phyloP scores from a whole-genome alignment of 352 stramenopile species.

The Pythium oligandrum region DNA sequence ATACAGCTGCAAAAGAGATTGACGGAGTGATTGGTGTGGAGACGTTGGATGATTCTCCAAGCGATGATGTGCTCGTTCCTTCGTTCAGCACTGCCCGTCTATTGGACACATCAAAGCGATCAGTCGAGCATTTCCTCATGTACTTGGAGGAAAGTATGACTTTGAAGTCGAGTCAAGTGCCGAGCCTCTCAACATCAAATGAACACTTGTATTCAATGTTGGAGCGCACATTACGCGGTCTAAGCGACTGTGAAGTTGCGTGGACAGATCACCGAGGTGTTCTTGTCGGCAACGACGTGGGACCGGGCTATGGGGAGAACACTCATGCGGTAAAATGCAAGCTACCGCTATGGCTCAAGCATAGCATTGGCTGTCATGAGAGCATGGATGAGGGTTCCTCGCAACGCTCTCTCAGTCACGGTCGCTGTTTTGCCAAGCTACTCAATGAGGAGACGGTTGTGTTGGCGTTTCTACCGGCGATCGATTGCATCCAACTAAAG shows the following conservation, averaged over 20 bases:
- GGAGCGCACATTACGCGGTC: slow-evolving; percentile 58
- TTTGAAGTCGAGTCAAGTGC: not conserved
- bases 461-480: slow-evolving; percentile 69
- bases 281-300: slow-evolving; percentile 2
- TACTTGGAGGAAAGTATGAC: slow-evolving; percentile 47
- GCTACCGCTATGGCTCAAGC: slow-evolving; percentile 62
- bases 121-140: slow-evolving; percentile 82
- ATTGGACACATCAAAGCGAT: slow-evolving; percentile 53
- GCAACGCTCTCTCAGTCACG: slow-evolving; percentile 38
- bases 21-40: too few relatives aligned
- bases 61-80: slow-evolving; percentile 46
- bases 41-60: not conserved
- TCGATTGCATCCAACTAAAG: slow-evolving; percentile 49
- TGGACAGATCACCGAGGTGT: slow-evolving; percentile 56
- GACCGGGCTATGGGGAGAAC: not conserved
- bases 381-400: too few relatives aligned
- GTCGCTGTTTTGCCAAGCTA: slow-evolving; percentile 85
- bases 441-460: slow-evolving; percentile 67
- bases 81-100: slow-evolving; percentile 83
- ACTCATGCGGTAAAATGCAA: slow-evolving; percentile 34
- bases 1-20: slow-evolving; percentile 24
- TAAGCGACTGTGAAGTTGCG: slow-evolving; percentile 83
- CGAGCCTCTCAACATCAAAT: slow-evolving; percentile 57
- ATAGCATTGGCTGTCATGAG: too few relatives aligned
- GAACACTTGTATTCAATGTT: slow-evolving; percentile 86